Evolutionary conservation across 2,329 filamentous ascomycete genomes (phyloP), one percentile per base, ranked within the genome.

Genomic region (Mycosphaerella arachidis): DNA sequence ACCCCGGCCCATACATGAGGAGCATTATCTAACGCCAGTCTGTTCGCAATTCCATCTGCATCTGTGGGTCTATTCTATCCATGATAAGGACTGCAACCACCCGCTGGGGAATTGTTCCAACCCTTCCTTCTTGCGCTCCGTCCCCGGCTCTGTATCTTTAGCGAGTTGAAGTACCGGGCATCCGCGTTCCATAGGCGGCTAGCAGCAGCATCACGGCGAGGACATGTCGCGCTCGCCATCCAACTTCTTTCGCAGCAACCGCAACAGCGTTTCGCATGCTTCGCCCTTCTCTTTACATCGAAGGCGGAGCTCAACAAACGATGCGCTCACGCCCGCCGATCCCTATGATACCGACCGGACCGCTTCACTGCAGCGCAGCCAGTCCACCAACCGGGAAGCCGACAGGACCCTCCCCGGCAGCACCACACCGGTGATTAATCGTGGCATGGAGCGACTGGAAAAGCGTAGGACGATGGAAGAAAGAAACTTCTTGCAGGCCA

Each of bases 391-490:
- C 6, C 24, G 27, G 29, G 10, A 52, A n/a, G 27, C 30, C 27
- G 27, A 29, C 31, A 51, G 43, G 33, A 48, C 57, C n/a, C 24
- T 57, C n/a, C 55, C 57, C 9, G 48, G 56, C 33, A 48, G n/a
- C 29, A 29, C 50, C n/a, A 30, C 45, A 9, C 40, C 57, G 4
- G 40, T 56, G 37, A 56, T 60, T 3, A 37, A 68, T 48, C 66
- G 70, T 30, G 67, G 68, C 30, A 69, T 72, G 63, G 63, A 66
- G 27, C 56, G 71, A 56, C 63, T 73, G 48, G 71, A 72, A 56
- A 61, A 65, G n/a, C 66, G 70, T 20, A 63, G 70, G 29, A 70
- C 65, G 13, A 70, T 73, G 69, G 71, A 73, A 48, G 69, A 71
- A 55, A 61, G 52, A 50, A 71, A 72, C 53, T 69, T 69, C 40